A percentile compares a stretch with the other conserved stretches of the same genome.
Evolutionary conservation across 805 yeast species (phyloP).

Genomic region (Middelhovenomyces tepae): DNA sequence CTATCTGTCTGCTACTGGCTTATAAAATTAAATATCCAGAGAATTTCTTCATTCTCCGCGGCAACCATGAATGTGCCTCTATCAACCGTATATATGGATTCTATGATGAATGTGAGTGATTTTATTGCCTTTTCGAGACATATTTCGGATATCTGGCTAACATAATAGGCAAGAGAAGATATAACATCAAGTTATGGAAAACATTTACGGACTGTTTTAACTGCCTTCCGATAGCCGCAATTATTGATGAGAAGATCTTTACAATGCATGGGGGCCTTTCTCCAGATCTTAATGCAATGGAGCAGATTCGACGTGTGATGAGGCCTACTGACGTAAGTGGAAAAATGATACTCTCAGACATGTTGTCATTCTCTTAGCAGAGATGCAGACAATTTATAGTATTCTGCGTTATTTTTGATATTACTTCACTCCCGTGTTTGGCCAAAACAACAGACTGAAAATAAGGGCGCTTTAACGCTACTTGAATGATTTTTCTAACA

Average conservation of each 20-base stretch:
- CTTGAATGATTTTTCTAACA: too few relatives aligned
- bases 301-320: slow-evolving; percentile 97
- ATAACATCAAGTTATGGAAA: slow-evolving; percentile 97
- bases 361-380: too few relatives aligned
- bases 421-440: too few relatives aligned
- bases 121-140: slow-evolving; percentile 36
- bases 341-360: too few relatives aligned
- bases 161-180: slow-evolving; percentile 75
- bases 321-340: slow-evolving; percentile 99
- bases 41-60: slow-evolving; percentile 92
- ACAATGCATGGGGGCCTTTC: slow-evolving; percentile 99
- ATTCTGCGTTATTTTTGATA: too few relatives aligned
- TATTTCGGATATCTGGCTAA: slow-evolving; percentile 29
- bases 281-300: slow-evolving; percentile 96
- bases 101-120: slow-evolving; percentile 82
- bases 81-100: slow-evolving; percentile 97
- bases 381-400: too few relatives aligned
- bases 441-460: too few relatives aligned
- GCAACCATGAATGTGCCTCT: slow-evolving; percentile 97
- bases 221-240: slow-evolving; percentile 97
- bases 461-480: too few relatives aligned
- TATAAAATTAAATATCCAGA: slow-evolving; percentile 98
- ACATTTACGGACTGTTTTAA: slow-evolving; percentile 97
- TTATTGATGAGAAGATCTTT: slow-evolving; percentile 94
- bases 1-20: slow-evolving; percentile 87